These are phyloP conservation scores for Canavalia ensiformis DNA, from an alignment of 306 rosid genomes.

Conservation along the genomic window DNA sequence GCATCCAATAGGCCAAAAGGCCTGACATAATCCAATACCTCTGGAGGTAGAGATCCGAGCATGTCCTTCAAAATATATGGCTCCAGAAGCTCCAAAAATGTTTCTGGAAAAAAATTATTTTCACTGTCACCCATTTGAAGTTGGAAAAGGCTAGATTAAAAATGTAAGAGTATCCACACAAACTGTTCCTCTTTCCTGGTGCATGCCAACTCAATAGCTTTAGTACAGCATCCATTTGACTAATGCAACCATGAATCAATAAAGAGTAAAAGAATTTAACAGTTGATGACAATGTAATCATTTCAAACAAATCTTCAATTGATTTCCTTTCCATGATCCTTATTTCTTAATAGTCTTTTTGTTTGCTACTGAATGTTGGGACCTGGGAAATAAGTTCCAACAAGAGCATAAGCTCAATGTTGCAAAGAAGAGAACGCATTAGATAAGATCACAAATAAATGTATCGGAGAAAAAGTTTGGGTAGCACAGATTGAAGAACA, in stretches of 20 bases:
- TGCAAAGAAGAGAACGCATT: not conserved
- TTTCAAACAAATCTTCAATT: constrained; percentile 19
- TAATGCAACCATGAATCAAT: constrained; percentile 36
- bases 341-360: not conserved
- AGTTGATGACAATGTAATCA: constrained; percentile 26
- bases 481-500: not conserved
- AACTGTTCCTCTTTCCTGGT: constrained; percentile 39
- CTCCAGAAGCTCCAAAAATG: constrained; percentile 98
- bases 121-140: constrained; percentile 34
- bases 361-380: constrained; percentile 8
- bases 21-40: constrained; percentile 66
- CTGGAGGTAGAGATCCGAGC: constrained; percentile 99
- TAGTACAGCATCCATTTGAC: constrained; percentile 36
- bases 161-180: constrained; percentile 20
- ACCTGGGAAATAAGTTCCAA: constrained; percentile 19
- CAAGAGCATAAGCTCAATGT: constrained; percentile 13
- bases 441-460: constrained; percentile 6
- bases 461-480: not conserved
- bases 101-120: constrained; percentile 58
- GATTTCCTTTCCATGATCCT: constrained; percentile 28
- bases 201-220: constrained; percentile 27
- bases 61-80: constrained; percentile 94
- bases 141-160: constrained; percentile 21
- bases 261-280: not conserved
- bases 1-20: constrained; percentile 43